Evolutionary conservation across 805 yeast genomes (phyloP).

Genomic region (Suhomyces xylopsoci): DNA sequence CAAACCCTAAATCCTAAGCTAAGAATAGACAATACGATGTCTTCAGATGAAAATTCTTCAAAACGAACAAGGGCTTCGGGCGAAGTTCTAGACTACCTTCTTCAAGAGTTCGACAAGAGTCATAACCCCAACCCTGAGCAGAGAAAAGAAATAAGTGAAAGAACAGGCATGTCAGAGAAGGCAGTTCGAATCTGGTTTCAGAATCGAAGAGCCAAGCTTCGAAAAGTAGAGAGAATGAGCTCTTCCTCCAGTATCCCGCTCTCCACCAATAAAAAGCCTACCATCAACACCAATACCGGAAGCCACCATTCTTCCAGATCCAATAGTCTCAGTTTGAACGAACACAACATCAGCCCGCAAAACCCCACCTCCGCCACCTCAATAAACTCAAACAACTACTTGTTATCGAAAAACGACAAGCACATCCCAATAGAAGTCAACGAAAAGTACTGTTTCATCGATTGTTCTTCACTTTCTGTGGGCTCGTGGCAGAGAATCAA

Average conservation of each 20-base stretch:
- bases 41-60: conserved; percentile 20
- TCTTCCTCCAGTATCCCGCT: conserved; percentile 8
- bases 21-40: conserved; percentile 11
- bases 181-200: conserved; percentile 94
- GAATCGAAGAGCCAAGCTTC: conserved; percentile 74
- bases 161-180: conserved; percentile 80
- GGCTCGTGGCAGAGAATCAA: conserved; percentile 81
- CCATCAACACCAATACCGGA: background rate
- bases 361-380: background rate
- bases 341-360: background rate
- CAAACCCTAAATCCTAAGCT: background rate
- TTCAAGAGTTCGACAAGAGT: conserved; percentile 65
- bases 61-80: conserved; percentile 77
- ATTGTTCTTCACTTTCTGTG: conserved; percentile 64
- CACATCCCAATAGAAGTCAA: conserved; percentile 52
- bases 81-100: conserved; percentile 65
- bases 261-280: background rate
- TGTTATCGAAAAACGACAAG: background rate
- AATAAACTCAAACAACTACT: background rate
- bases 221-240: conserved; percentile 58
- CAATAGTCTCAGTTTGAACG: conserved; percentile 15
- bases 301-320: conserved; percentile 23
- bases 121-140: conserved; percentile 74
- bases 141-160: conserved; percentile 64
- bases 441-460: conserved; percentile 66